Evolutionary conservation across 306 rosid genomes (phyloP), one percentile per base, ranked within the genome.

Genomic region (Ziziphus jujuba): DNA sequence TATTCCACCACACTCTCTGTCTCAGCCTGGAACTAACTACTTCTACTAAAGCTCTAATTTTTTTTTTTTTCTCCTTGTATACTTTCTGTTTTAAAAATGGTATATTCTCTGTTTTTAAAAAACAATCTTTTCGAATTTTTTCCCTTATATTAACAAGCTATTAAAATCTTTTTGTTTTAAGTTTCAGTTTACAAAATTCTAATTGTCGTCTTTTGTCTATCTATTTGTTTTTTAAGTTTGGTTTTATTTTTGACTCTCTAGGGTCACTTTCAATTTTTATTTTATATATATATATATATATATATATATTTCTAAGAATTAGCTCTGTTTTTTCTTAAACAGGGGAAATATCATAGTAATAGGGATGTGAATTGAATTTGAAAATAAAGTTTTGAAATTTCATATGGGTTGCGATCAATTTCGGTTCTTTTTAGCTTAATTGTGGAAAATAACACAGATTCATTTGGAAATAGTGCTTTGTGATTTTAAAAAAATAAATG

Each of bases 21-120:
- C 50, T 34, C 59, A 40, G 67, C 40, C 43, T 57, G 71, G 57
- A 31, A 53, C 65, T 51, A 45, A 38, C 35, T 51, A n/a, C n/a
- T n/a, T 13, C 25, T 22, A 16, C 59, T 40, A 36, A 36, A 56
- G 45, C 61, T 40, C 48, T 43, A 7, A 36, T 44, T 25, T n/a
- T n/a, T n/a, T n/a, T n/a, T n/a, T 48, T 7, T 5, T 9, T 14
- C 34, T 44, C 9, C 19, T 13, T 25, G 55, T 44, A 53, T 14
- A 35, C 28, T 35, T 0, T 2, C 15, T 31, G 12, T 14, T 15
- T 28, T 33, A 9, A 21, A 6, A 36, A 11, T 6, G 40, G 3
- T 35, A n/a, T n/a, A n/a, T n/a, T n/a, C n/a, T n/a, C n/a, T n/a
- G n/a, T n/a, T n/a, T n/a, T n/a, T n/a, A n/a, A n/a, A n/a, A n/a